These are phyloP conservation scores for Stenogyne calaminthoides DNA, from an alignment of 305 asterid species.

Conservation along the genomic window DNA sequence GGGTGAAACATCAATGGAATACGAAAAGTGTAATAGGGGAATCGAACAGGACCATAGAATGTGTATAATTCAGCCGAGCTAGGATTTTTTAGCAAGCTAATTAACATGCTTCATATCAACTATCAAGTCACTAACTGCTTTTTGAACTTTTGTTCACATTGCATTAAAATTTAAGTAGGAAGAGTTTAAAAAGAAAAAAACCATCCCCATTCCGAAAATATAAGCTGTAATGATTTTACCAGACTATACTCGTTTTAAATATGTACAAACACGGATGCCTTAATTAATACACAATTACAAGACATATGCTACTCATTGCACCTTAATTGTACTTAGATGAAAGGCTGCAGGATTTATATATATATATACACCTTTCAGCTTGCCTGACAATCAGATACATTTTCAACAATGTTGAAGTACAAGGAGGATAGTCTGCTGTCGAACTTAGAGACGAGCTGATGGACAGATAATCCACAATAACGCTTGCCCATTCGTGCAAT, in stretches of 20 bases:
- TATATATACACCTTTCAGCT: conserved; percentile 12
- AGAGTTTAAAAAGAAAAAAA: background rate
- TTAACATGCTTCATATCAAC: no score
- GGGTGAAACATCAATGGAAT: no score
- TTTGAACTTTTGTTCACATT: background rate
- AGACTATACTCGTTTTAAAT: background rate
- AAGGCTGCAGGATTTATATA: no score
- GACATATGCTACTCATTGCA: background rate
- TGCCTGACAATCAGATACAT: conserved; percentile 45
- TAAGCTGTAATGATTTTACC: no score
- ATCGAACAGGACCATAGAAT: no score
- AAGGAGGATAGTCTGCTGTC: conserved; percentile 67
- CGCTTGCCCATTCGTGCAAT: conserved; percentile 56
- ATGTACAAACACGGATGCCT: background rate
- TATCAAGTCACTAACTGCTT: background rate
- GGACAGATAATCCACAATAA: conserved; percentile 73
- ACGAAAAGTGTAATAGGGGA: no score
- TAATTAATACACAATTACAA: background rate
- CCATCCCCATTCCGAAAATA: no score
- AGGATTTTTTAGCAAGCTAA: no score
- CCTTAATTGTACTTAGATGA: no score
- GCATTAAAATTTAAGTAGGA: background rate
- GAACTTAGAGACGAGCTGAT: conserved; percentile 67
- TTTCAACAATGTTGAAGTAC: conserved; percentile 66
- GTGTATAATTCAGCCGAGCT: no score